Evolutionary conservation across 257 asterid species (phyloP), one percentile per base, ranked within the genome.

Genomic region (Nicotiana tomentosiformis): DNA sequence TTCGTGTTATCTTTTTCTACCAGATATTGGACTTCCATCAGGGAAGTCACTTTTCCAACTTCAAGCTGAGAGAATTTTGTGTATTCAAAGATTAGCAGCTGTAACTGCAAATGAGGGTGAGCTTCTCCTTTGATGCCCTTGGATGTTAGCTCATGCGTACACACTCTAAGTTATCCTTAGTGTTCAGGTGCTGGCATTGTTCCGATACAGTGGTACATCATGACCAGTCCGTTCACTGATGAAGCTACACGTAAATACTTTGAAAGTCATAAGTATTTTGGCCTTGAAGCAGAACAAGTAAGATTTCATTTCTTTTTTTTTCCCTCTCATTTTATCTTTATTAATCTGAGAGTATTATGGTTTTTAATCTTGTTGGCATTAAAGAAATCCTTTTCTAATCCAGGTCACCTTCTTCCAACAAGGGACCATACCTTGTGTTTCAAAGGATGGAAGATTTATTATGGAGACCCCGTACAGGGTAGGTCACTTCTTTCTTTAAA

Each of bases 151-250:
- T 85, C 60, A 81, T 35, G 65, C 23, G 10, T 81, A 33, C 66
- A 51, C 10, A 35, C 39, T 62, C 79, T 53, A 32, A 81, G 23
- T 6, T 17, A 15, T 57, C 8, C 3, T 74, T 74, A 33, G 39
- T 74, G 23, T 87, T 84, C 88, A 95, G 98, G 95, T 83, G 86
- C 85, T 83, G 87, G 85, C 85, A 51, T 81, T 80, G 85, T 81
- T n/a, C 97, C 89, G 64, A 92, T 95, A 82, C 97, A 88, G 79
- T 96, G 98, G 98, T 96, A 96, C 90, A 94, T 96, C 86, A 96
- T 96, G 99, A 96, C 99, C 70, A 94, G 99, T 85, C 99, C 99
- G 83, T 94, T 94, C 85, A 96, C 98, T 60, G 98, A 96, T 83
- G 97, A 94, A 85, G 91, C 93, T 83, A 94, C 95, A 58, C 96